Conservation (phyloP, 2,329 filamentous ascomycete species). For the Ophiocordyceps camponoti-rufipedis region DNA sequence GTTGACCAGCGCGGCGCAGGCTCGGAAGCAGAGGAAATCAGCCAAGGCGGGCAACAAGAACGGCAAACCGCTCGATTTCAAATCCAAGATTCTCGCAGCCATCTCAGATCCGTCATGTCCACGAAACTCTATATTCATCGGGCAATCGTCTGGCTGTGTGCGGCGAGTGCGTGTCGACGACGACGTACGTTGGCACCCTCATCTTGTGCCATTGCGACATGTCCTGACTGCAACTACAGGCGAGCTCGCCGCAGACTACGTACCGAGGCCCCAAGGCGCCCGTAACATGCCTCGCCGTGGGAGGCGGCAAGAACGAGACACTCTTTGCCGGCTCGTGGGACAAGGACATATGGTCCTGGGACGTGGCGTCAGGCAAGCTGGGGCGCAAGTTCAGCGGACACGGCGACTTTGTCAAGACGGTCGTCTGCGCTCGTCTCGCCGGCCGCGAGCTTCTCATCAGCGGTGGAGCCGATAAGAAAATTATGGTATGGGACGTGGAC, state of each 20-base stretch:
- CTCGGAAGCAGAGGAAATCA: conserved; percentile 39
- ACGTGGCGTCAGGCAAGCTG: conserved; percentile 35
- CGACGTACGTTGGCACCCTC: conserved; percentile 1
- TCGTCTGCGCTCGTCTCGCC: conserved; percentile 43
- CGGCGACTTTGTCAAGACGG: conserved; percentile 76
- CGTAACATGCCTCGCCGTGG: conserved; percentile 57
- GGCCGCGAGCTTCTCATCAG: conserved; percentile 50
- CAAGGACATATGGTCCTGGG: conserved; percentile 78
- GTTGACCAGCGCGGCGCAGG: conserved; percentile 26
- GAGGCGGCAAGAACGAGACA: conserved; percentile 32
- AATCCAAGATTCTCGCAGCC: conserved; percentile 72
- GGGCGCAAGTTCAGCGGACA: conserved; percentile 56
- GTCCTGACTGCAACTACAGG: conserved; percentile 6
- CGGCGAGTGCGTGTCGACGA: conserved; percentile 33
- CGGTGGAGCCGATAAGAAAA: conserved; percentile 60
- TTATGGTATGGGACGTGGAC: conserved; percentile 65
- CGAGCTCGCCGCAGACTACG: conserved; percentile 15
- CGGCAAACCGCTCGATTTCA: conserved; percentile 63
- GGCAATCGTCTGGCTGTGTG: conserved; percentile 71
- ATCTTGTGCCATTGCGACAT: background rate
- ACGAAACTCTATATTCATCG: conserved; percentile 48
- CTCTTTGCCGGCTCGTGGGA: conserved; percentile 91
- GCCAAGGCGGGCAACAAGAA: conserved; percentile 58
- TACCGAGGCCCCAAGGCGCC: conserved; percentile 67
- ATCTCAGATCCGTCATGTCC: conserved; percentile 45